Conservation (phyloP, 805 yeast genomes). For the Saccharomycopsis schoenii region DNA sequence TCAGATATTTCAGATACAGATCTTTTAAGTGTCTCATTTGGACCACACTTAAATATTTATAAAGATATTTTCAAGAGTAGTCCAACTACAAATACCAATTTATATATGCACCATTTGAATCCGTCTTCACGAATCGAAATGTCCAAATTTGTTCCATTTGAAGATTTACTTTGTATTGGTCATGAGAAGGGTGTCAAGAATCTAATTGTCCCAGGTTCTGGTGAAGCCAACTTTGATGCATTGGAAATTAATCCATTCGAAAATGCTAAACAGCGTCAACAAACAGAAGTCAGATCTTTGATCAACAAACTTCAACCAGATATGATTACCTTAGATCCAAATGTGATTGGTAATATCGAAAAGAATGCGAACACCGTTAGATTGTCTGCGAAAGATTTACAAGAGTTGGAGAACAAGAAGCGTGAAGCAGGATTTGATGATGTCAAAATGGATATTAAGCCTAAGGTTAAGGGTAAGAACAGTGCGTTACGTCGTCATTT, state of each 20-base stretch:
- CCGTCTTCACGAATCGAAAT: slow-evolving; percentile 68
- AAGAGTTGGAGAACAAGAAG: slow-evolving; percentile 30
- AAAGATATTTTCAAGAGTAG: slow-evolving; percentile 58
- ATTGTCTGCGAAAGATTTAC: slow-evolving; percentile 49
- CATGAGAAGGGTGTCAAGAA: slow-evolving; percentile 71
- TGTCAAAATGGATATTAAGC: slow-evolving; percentile 47
- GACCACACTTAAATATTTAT: slow-evolving; percentile 92
- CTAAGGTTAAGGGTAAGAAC: slow-evolving; percentile 69
- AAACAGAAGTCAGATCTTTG: slow-evolving; percentile 76
- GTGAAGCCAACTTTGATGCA: slow-evolving; percentile 96
- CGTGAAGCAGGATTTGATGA: slow-evolving; percentile 26
- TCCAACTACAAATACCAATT: slow-evolving; percentile 27
- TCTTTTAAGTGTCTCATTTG: slow-evolving; percentile 83
- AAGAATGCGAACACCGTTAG: slow-evolving; percentile 54
- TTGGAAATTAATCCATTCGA: slow-evolving; percentile 89
- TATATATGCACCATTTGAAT: slow-evolving; percentile 78
- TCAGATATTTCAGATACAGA: slow-evolving; percentile 82
- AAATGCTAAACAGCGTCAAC: slow-evolving; percentile 86
- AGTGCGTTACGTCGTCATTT: slow-evolving; percentile 68
- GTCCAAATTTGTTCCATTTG: slow-evolving; percentile 79
- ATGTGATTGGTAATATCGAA: slow-evolving; percentile 75
- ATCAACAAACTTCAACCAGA: slow-evolving; percentile 87
- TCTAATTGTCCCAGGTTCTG: slow-evolving; percentile 90
- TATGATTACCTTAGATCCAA: slow-evolving; percentile 86
- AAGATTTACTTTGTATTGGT: slow-evolving; percentile 90